Conservation (phyloP, 768 basidiomycete genomes). For the Boletus rex-veris region DNA sequence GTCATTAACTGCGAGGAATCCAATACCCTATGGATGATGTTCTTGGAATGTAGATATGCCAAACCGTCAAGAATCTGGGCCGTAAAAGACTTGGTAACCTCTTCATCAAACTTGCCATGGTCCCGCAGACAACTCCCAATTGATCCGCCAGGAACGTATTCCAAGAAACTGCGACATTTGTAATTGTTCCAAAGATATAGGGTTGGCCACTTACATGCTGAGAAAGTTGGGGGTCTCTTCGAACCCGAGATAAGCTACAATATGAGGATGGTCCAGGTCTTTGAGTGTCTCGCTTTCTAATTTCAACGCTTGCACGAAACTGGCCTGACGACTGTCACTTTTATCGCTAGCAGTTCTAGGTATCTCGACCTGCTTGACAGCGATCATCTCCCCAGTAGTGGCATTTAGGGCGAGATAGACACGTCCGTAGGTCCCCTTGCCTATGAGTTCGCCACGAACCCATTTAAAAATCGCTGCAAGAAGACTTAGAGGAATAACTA, state of each 20-base stretch:
- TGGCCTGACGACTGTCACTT: constrained; percentile 78
- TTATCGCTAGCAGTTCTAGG: constrained; percentile 90
- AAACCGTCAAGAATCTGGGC: constrained; percentile 88
- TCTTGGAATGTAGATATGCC: constrained; percentile 87
- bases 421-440: constrained; percentile 93
- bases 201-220: constrained; percentile 71
- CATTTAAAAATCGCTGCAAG: constrained; percentile 87
- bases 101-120: constrained; percentile 89
- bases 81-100: constrained; percentile 90
- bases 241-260: constrained; percentile 95
- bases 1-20: background rate
- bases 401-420: constrained; percentile 96
- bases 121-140: constrained; percentile 87
- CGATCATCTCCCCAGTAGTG: constrained; percentile 97
- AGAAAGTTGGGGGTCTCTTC: constrained; percentile 85
- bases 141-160: constrained; percentile 98
- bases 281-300: constrained; percentile 95
- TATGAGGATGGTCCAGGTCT: constrained; percentile 94
- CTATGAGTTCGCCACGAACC: constrained; percentile 97
- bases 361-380: constrained; percentile 98
- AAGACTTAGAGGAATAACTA: constrained; percentile 14
- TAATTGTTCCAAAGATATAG: background rate
- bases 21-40: constrained; percentile 87
- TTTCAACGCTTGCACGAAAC: constrained; percentile 88
- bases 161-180: constrained; percentile 71